A percentile compares a stretch with the other conserved stretches of the same genome.
Conservation (phyloP, 169 alveolate genomes). For the Eimeria sp. region DNA sequence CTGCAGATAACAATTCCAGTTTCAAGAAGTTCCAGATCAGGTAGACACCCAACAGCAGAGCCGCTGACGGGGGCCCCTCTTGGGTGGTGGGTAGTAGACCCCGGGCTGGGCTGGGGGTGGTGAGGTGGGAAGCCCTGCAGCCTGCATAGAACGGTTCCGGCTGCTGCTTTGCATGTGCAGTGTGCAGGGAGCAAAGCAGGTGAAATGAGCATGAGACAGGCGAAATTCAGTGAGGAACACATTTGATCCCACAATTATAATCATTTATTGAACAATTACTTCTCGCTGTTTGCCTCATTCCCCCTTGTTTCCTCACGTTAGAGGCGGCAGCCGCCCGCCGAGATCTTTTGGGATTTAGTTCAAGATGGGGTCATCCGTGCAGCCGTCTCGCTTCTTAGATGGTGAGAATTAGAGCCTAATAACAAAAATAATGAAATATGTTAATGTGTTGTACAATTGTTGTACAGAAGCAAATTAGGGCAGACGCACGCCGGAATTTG, state of each 20-base stretch:
- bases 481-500: background rate
- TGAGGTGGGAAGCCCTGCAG: constrained; percentile 37
- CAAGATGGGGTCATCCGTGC: constrained; percentile 77
- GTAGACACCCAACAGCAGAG: background rate
- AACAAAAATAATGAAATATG: background rate
- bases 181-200: background rate
- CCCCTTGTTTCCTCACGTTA: background rate
- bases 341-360: background rate
- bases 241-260: background rate
- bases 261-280: background rate
- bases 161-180: constrained; percentile 29
- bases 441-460: background rate
- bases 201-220: background rate
- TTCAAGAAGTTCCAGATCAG: background rate
- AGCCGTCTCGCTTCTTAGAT: constrained; percentile 79
- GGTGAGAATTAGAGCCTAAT: constrained; percentile 24
- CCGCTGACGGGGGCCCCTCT: constrained; percentile 39
- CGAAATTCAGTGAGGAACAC: background rate
- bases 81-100: background rate
- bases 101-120: constrained; percentile 52
- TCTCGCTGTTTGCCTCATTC: background rate
- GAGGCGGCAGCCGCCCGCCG: constrained; percentile 29
- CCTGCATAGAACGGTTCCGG: constrained; percentile 19
- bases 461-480: constrained; percentile 2
- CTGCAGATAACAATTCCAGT: background rate